A percentile compares a stretch with the other conserved stretches of the same genome.
Evolutionary conservation across 2,329 filamentous ascomycete genomes (phyloP).

Genomic region (Aphanocladium album): DNA sequence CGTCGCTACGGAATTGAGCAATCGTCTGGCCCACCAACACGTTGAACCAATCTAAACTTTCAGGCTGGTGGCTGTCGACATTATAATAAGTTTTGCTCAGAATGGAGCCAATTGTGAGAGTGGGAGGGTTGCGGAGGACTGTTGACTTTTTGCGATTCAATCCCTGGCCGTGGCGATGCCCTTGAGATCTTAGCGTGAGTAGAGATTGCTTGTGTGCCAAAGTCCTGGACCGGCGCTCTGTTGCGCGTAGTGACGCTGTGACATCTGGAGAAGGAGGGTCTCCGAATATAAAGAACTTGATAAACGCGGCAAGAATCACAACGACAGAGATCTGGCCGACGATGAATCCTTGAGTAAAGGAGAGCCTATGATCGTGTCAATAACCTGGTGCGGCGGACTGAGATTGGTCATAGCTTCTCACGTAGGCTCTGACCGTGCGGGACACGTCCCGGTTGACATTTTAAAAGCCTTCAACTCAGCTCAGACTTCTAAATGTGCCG

Average conservation of each 20-base stretch:
- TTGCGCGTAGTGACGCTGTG: slow-evolving; percentile 69
- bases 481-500: neutral
- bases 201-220: slow-evolving; percentile 72
- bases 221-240: slow-evolving; percentile 67
- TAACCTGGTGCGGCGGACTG: neutral
- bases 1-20: slow-evolving; percentile 88
- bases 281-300: slow-evolving; percentile 99
- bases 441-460: slow-evolving; percentile 40
- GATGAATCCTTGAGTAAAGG: slow-evolving; percentile 90
- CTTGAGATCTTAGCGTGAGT: slow-evolving; percentile 53
- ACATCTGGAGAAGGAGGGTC: slow-evolving; percentile 81
- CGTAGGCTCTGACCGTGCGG: slow-evolving; percentile 41
- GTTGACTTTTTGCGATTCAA: slow-evolving; percentile 63
- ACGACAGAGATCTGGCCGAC: slow-evolving; percentile 91
- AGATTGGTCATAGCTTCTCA: slow-evolving; percentile 25
- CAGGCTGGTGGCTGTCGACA: slow-evolving; percentile 89
- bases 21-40: slow-evolving; percentile 95
- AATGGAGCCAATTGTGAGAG: slow-evolving; percentile 87
- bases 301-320: slow-evolving; percentile 86
- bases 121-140: slow-evolving; percentile 66
- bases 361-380: slow-evolving; percentile 53
- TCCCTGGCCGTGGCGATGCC: slow-evolving; percentile 35
- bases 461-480: neutral
- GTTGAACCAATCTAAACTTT: slow-evolving; percentile 98
- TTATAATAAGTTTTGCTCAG: slow-evolving; percentile 98